Base-by-base conservation (phyloP, 2,329 filamentous ascomycete genomes). In the Colletotrichum somersetense region DNA sequence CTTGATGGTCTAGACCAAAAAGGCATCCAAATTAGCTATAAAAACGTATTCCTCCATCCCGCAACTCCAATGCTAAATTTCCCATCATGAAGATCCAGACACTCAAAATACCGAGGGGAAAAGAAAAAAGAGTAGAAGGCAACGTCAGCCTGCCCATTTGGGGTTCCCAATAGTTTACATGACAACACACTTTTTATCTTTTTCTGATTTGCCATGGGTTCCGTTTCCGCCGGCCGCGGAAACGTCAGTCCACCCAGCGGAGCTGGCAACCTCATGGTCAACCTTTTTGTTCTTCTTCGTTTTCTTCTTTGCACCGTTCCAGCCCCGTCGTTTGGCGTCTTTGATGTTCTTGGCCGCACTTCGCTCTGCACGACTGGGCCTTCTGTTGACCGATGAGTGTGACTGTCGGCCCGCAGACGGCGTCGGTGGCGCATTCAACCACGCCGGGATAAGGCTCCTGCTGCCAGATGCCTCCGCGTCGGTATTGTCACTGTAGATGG, bases 321-420 rank as follows among this genome's bases (percentile, higher is more conserved):
- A 91, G 0, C 89, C 89, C 42, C 83, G 84, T 75, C 84, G 85
- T 80, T 86, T 89, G 1, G 89, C 89, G 73, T 91, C 89, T 23
- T 86, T 84, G 38, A 91, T 88, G 75, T 91, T 91, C 80, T 88
- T 90, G 12, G 88, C 85, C 7, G 89, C 89, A 68, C 89, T 89
- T 38, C 88, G 83, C 77, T 89, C 87, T 1, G 89, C 89, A 52
- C 89, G 85, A 75, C 88, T 90, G 48, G 83, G 83, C 35, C 83
- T 84, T 44, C 88, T 81, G 67, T 79, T 84, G 7, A 89, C 78
- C 53, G 83, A 84, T 0, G 83, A 78, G 55, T 81, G 82, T 71
- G 83, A 75, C 68, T 82, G 80, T 62, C 84, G 81, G 74, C 77
- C 78, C 64, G 56, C 77, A 20, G 80, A 76, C 0, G 79, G 74